A percentile compares a stretch with the other conserved stretches of the same genome.
phyloP scores from a whole-genome alignment of 2,329 filamentous ascomycete species.

The Fusarium sp. region DNA sequence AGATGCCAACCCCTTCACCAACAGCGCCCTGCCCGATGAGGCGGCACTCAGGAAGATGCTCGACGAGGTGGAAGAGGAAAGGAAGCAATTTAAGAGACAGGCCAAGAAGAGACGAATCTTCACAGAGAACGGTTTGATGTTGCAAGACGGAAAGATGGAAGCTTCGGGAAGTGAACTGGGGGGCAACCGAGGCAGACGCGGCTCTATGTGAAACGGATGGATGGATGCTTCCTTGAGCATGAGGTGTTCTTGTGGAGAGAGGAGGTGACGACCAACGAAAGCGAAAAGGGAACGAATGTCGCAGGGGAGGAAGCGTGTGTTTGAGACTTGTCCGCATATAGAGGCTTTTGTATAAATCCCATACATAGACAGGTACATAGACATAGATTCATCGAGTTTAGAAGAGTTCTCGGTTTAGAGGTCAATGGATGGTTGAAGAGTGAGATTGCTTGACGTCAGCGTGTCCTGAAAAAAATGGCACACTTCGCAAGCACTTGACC shows the following conservation, averaged over 20 bases:
- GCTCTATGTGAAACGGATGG: slow-evolving; percentile 28
- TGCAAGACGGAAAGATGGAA: background rate
- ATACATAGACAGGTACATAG: background rate
- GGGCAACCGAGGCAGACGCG: slow-evolving; percentile 24
- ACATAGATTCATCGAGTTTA: background rate
- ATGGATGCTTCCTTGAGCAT: background rate
- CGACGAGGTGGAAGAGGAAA: slow-evolving; percentile 9
- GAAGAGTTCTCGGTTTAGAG: slow-evolving; percentile 1
- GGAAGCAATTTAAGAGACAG: background rate
- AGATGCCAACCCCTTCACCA: slow-evolving; percentile 11
- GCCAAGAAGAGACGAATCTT: background rate
- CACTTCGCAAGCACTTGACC: too few relatives aligned
- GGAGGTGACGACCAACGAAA: background rate
- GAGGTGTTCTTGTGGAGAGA: background rate
- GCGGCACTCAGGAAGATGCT: slow-evolving; percentile 38
- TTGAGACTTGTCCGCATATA: slow-evolving; percentile 6
- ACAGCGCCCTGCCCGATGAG: slow-evolving; percentile 32
- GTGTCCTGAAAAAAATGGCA: background rate
- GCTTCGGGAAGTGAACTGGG: background rate
- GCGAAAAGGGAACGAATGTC: background rate
- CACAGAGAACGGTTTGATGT: background rate
- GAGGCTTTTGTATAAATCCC: slow-evolving; percentile 26
- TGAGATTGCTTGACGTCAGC: background rate
- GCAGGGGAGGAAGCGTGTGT: background rate
- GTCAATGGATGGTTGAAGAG: background rate